Evolutionary conservation across 2,329 filamentous ascomycete species (phyloP).

Genomic region (Pestalotiopsis sp.): DNA sequence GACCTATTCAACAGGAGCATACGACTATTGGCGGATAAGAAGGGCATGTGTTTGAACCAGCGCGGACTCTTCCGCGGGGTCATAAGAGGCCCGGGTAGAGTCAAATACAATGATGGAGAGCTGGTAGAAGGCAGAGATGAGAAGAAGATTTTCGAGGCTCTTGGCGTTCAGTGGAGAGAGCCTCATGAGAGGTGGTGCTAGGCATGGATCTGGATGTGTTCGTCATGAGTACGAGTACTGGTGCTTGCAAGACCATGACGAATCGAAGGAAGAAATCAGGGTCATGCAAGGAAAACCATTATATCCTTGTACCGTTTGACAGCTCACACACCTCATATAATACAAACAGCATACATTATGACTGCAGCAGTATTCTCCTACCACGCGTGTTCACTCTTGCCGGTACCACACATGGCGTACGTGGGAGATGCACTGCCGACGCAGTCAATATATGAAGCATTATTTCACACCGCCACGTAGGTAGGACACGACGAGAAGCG

Average conservation of each 20-base stretch:
- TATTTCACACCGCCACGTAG: too few relatives aligned
- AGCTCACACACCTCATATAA: too few relatives aligned
- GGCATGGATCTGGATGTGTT: constrained; percentile 20
- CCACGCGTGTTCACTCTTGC: too few relatives aligned
- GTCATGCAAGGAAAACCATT: neutral
- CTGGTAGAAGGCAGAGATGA: constrained; percentile 77
- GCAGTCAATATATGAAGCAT: too few relatives aligned
- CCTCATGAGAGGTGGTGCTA: constrained; percentile 77
- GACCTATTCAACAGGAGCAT: constrained; percentile 93
- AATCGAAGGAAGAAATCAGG: neutral
- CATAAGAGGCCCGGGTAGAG: constrained; percentile 57
- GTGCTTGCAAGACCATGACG: neutral
- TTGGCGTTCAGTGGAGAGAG: constrained; percentile 84
- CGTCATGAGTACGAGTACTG: too few relatives aligned
- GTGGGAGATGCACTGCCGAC: too few relatives aligned
- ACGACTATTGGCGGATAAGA: constrained; percentile 76
- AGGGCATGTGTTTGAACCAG: constrained; percentile 85
- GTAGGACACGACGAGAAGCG: too few relatives aligned
- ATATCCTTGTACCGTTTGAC: too few relatives aligned
- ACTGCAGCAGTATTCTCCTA: too few relatives aligned
- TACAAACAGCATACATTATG: too few relatives aligned
- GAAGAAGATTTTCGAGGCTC: constrained; percentile 76
- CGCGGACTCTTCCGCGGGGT: constrained; percentile 76
- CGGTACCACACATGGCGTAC: too few relatives aligned
- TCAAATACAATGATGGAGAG: constrained; percentile 67